Percentiles rank a stretch among this genome's conserved stretches.
Conservation (phyloP, 1,284 basidiomycete genomes). For the Ganoderma sinense region DNA sequence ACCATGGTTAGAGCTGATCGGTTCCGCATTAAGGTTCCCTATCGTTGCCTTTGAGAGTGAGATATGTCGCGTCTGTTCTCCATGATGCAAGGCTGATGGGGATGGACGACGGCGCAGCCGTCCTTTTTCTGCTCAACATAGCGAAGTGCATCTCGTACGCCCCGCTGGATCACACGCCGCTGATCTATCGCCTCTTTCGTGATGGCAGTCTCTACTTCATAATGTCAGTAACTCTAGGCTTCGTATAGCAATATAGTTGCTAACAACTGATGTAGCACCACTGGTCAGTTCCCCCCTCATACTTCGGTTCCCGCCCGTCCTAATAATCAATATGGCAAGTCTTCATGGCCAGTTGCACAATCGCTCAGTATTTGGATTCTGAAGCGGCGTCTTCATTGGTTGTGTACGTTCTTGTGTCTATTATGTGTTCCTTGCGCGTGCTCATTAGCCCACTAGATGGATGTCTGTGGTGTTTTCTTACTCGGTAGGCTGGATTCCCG, state of each 20-base stretch:
- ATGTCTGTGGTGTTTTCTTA: slow-evolving; percentile 26
- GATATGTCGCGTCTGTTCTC: neutral
- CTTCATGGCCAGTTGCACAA: slow-evolving; percentile 20
- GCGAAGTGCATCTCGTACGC: slow-evolving; percentile 28
- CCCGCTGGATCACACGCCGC: slow-evolving; percentile 23
- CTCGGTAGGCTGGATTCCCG: slow-evolving; percentile 17
- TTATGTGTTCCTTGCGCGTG: neutral
- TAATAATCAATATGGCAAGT: slow-evolving; percentile 4
- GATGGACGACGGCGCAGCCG: slow-evolving; percentile 5
- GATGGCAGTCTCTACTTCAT: slow-evolving; percentile 26
- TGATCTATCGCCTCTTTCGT: slow-evolving; percentile 27
- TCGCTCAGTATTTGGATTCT: slow-evolving; percentile 7
- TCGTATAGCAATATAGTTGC: neutral
- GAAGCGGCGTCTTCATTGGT: neutral
- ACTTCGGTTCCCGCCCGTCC: no score
- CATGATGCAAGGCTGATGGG: neutral
- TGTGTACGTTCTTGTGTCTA: slow-evolving; percentile 11
- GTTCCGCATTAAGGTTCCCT: slow-evolving; percentile 17
- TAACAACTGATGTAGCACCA: neutral
- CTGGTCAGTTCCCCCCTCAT: slow-evolving; percentile 9
- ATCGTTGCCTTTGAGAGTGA: slow-evolving; percentile 26
- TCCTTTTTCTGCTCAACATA: slow-evolving; percentile 26
- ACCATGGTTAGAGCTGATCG: neutral
- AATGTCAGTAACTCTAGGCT: slow-evolving; percentile 15
- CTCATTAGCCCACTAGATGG: slow-evolving; percentile 15